Evolutionary conservation across 2,329 filamentous ascomycete genomes (phyloP).

Genomic region (Diaporthe sp.): DNA sequence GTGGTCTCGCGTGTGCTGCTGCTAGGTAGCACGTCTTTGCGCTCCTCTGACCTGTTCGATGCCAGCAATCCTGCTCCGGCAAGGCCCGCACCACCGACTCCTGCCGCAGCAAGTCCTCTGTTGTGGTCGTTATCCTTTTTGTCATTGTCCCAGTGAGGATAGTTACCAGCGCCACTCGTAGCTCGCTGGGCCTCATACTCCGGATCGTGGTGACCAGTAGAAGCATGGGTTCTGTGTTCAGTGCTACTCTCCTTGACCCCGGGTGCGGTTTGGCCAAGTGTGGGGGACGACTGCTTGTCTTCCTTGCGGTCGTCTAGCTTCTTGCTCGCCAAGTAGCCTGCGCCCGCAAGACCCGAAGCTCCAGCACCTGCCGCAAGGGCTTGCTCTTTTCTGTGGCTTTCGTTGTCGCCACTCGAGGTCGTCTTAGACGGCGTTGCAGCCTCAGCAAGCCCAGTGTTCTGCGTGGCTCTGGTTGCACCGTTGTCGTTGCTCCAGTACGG

Average conservation of each 20-base stretch:
- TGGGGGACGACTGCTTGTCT: background rate
- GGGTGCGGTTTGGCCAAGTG: background rate
- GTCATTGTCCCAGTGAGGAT: conserved; percentile 13
- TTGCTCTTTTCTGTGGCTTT: conserved; percentile 15
- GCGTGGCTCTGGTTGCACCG: too few relatives aligned
- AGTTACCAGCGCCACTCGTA: conserved; percentile 22
- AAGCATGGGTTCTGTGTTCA: background rate
- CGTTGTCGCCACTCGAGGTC: background rate
- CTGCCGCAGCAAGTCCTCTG: background rate
- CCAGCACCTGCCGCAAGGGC: conserved; percentile 21
- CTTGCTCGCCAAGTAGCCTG: conserved; percentile 32
- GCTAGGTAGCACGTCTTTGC: background rate
- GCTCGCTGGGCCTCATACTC: conserved; percentile 2
- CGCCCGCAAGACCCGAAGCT: conserved; percentile 28
- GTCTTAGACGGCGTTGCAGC: background rate
- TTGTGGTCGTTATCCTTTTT: background rate
- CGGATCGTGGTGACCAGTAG: background rate
- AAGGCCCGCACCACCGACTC: conserved; percentile 12
- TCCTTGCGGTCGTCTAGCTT: background rate
- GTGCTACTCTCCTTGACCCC: background rate
- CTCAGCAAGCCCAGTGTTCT: background rate
- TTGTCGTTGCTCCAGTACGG: background rate
- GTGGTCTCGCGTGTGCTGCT: conserved; percentile 16
- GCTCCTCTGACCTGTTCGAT: background rate
- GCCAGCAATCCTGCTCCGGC: conserved; percentile 1